phyloP scores from a whole-genome alignment of 805 yeast genomes.

The Saturnispora besseyi region DNA sequence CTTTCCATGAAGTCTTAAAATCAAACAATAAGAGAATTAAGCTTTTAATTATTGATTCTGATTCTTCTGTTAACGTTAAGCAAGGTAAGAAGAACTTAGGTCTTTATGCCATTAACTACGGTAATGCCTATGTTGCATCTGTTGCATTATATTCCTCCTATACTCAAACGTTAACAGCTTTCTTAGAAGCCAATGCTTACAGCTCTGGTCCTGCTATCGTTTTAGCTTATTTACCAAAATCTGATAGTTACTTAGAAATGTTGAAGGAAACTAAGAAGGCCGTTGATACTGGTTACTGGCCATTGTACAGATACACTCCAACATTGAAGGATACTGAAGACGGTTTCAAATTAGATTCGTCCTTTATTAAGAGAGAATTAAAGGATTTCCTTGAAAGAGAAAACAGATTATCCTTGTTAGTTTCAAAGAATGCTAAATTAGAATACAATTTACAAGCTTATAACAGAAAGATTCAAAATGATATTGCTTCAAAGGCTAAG shows the following conservation, averaged over 20 bases:
- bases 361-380: slow-evolving; percentile 66
- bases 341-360: slow-evolving; percentile 76
- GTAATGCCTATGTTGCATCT: slow-evolving; percentile 84
- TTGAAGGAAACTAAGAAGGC: slow-evolving; percentile 82
- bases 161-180: slow-evolving; percentile 83
- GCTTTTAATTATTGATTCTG: slow-evolving; percentile 79
- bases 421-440: slow-evolving; percentile 61
- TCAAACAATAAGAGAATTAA: slow-evolving; percentile 65
- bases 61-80: slow-evolving; percentile 45
- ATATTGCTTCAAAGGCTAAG: slow-evolving; percentile 47
- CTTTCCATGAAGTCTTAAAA: slow-evolving; percentile 76
- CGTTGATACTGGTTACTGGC: slow-evolving; percentile 95
- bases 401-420: slow-evolving; percentile 72
- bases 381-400: slow-evolving; percentile 81
- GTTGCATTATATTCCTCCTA: slow-evolving; percentile 90
- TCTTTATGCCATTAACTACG: slow-evolving; percentile 88
- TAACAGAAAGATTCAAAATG: slow-evolving; percentile 50
- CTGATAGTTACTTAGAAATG: slow-evolving; percentile 52
- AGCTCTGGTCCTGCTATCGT: slow-evolving; percentile 80
- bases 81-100: slow-evolving; percentile 87
- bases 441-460: slow-evolving; percentile 70
- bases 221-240: slow-evolving; percentile 83
- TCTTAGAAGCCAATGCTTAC: slow-evolving; percentile 81
- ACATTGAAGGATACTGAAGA: slow-evolving; percentile 35
- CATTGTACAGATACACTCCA: slow-evolving; percentile 83